Conservation (phyloP, 768 basidiomycete species). For the Russula sp. region DNA sequence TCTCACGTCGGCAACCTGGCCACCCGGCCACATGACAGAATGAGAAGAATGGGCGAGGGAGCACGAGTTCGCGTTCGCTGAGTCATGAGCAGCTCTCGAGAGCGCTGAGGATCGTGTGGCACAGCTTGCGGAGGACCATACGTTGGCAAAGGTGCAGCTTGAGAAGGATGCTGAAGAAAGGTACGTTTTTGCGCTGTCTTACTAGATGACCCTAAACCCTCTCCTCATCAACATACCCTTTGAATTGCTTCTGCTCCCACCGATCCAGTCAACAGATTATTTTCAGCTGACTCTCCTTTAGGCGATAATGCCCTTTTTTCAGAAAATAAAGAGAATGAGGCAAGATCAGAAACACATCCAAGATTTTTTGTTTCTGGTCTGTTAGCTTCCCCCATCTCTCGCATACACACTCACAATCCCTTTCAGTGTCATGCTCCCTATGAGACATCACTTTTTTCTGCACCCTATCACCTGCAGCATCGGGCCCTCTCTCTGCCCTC, state of each 20-base stretch:
- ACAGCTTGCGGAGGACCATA: too few species aligned
- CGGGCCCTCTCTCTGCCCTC: constrained; percentile 42
- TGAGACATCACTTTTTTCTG: constrained; percentile 25
- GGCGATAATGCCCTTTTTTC: constrained; percentile 29
- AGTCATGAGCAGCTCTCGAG: too few species aligned
- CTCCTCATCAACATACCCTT: constrained; percentile 26
- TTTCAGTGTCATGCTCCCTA: constrained; percentile 55
- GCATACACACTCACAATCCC: constrained; percentile 70
- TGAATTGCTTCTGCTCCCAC: constrained; percentile 32
- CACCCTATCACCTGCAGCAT: constrained; percentile 24
- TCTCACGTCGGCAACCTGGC: too few species aligned
- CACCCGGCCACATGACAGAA: too few species aligned
- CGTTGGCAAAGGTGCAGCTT: too few species aligned
- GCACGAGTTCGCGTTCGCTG: too few species aligned
- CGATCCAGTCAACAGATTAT: constrained; percentile 33
- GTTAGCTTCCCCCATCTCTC: constrained; percentile 68
- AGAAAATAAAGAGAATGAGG: constrained; percentile 19
- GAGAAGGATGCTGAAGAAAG: too few species aligned
- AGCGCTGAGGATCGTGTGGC: too few species aligned
- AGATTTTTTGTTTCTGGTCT: constrained; percentile 13
- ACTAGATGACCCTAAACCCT: too few species aligned
- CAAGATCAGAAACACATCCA: constrained; percentile 2
- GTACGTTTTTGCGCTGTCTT: too few species aligned
- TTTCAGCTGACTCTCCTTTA: constrained; percentile 30
- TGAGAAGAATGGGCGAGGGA: too few species aligned